These are phyloP conservation scores for Paramyrothecium roridum DNA, from an alignment of 2,329 filamentous ascomycete genomes.

Conservation along the genomic window DNA sequence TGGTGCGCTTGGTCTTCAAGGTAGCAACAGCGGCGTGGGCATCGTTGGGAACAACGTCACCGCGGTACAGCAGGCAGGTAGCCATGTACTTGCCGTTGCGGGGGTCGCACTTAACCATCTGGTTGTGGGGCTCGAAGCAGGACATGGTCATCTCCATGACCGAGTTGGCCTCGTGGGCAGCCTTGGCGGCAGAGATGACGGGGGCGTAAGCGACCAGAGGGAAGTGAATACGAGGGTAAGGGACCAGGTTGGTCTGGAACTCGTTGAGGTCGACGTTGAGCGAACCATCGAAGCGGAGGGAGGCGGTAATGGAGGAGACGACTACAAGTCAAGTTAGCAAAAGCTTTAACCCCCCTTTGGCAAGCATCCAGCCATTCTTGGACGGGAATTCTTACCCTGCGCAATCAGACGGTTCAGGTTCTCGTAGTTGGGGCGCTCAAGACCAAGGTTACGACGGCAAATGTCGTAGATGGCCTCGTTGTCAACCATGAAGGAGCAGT, in stretches of 20 bases:
- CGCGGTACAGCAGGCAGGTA: slow-evolving; percentile 95
- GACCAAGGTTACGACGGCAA: slow-evolving; percentile 94
- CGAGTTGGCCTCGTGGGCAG: slow-evolving; percentile 95
- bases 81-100: slow-evolving; percentile 99
- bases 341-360: background rate
- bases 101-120: slow-evolving; percentile 99
- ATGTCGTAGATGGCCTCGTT: slow-evolving; percentile 99
- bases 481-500: slow-evolving; percentile 99
- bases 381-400: slow-evolving; percentile 60
- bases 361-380: background rate
- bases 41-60: slow-evolving; percentile 96
- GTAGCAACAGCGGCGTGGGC: slow-evolving; percentile 88
- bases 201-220: slow-evolving; percentile 95
- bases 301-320: slow-evolving; percentile 97
- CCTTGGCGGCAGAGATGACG: slow-evolving; percentile 92
- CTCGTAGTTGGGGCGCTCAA: slow-evolving; percentile 97
- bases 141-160: slow-evolving; percentile 98
- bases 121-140: slow-evolving; percentile 99
- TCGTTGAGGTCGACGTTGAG: slow-evolving; percentile 99
- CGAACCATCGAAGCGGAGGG: slow-evolving; percentile 96
- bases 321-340: slow-evolving; percentile 49
- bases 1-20: slow-evolving; percentile 98
- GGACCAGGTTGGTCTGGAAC: slow-evolving; percentile 99
- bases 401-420: slow-evolving; percentile 99
- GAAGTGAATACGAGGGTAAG: slow-evolving; percentile 99